Evolutionary conservation across 495 filamentous ascomycete genomes (phyloP).

Genomic region (Patellaria atrata): DNA sequence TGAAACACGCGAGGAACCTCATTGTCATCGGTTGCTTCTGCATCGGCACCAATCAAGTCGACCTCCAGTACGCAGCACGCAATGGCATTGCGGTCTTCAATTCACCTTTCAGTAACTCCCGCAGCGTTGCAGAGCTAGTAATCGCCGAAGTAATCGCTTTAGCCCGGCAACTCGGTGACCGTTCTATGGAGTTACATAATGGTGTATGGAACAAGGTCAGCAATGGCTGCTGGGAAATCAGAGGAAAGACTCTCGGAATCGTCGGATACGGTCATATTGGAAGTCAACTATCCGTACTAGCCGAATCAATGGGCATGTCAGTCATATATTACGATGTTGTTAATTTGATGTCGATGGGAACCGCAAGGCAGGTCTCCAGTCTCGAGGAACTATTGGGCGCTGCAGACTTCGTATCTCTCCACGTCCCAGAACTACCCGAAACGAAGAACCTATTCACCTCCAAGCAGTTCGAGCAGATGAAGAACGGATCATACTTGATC

Average conservation of each 20-base stretch:
- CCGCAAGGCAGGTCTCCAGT: conserved; percentile 63
- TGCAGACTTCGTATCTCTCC: conserved; percentile 84
- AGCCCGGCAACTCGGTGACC: conserved; percentile 83
- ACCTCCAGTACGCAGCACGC: conserved; percentile 77
- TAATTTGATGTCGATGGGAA: conserved; percentile 86
- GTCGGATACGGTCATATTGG: conserved; percentile 98
- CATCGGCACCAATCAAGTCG: conserved; percentile 97
- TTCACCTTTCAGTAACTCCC: conserved; percentile 94
- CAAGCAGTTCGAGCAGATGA: conserved; percentile 74
- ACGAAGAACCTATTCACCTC: conserved; percentile 78
- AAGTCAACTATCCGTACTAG: conserved; percentile 87
- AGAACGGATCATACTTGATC: conserved; percentile 80
- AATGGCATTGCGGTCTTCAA: conserved; percentile 98
- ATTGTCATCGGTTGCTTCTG: conserved; percentile 98
- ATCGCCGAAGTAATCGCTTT: conserved; percentile 87
- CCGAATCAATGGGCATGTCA: conserved; percentile 93
- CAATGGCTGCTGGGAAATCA: conserved; percentile 91
- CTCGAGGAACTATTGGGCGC: conserved; percentile 59
- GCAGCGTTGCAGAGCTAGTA: conserved; percentile 90
- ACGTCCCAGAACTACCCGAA: conserved; percentile 87
- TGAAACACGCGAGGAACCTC: conserved; percentile 81
- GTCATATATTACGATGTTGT: conserved; percentile 93
- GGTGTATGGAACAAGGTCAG: conserved; percentile 98
- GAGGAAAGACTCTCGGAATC: conserved; percentile 94
- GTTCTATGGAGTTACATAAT: conserved; percentile 84